Percentiles rank a stretch among this genome's conserved stretches.
These are phyloP conservation scores for Cystobasidium sp. DNA, from an alignment of 1,284 basidiomycete species.

Conservation along the genomic window DNA sequence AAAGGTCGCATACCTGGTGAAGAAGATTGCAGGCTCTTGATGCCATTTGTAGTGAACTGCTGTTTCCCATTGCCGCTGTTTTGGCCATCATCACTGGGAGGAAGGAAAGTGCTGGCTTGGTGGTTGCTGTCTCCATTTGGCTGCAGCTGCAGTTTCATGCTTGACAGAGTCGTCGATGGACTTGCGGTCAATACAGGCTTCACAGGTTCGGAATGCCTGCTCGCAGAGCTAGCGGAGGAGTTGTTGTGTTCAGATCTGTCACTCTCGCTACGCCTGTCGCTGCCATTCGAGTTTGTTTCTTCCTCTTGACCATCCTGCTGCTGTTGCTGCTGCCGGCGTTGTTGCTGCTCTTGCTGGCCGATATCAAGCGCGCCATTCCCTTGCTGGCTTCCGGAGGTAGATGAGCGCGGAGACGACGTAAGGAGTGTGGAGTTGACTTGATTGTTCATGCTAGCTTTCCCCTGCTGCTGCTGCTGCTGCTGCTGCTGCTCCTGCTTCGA, in stretches of 20 bases:
- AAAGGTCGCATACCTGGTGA: neutral
- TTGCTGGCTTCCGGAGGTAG: neutral
- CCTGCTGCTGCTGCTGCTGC: neutral
- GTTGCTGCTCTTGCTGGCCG: neutral
- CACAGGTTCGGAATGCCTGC: neutral
- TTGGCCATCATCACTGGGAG: neutral
- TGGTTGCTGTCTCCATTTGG: conserved; percentile 5
- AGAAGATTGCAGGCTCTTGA: conserved; percentile 9
- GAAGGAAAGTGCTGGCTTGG: neutral
- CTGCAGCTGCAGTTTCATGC: conserved; percentile 1
- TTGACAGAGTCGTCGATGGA: neutral
- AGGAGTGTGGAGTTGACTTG: neutral
- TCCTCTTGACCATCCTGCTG: conserved; percentile 14
- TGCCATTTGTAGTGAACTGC: neutral
- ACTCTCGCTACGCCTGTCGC: conserved; percentile 24
- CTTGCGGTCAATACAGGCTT: conserved; percentile 1
- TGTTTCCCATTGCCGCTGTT: neutral
- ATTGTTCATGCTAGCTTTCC: neutral
- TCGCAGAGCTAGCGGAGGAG: neutral
- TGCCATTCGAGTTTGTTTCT: conserved; percentile 1
- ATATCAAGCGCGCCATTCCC: neutral
- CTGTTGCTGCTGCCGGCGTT: conserved; percentile 5
- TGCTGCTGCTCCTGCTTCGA: neutral
- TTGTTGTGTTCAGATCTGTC: conserved; percentile 10
- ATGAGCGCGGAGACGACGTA: neutral